Conservation (phyloP, 1,284 basidiomycete species). For the Thelephora terrestris region DNA sequence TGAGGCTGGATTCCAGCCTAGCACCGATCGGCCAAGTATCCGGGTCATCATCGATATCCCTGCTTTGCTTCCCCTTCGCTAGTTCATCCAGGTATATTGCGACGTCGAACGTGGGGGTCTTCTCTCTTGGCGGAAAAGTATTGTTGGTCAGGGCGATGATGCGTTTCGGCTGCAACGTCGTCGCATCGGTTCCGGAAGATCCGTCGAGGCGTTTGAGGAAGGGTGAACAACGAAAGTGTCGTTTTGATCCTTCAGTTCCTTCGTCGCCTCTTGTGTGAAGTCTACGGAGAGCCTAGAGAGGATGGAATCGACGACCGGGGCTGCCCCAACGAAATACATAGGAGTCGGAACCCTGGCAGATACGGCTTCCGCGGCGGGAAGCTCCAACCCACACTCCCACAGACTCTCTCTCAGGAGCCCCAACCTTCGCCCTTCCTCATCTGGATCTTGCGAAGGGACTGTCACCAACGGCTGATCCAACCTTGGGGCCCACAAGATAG, state of each 20-base stretch:
- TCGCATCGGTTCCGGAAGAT: slow-evolving; percentile 14
- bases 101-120: not conserved
- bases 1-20: no score
- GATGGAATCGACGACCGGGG: slow-evolving; percentile 28
- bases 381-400: slow-evolving; percentile 33
- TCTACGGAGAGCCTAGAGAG: slow-evolving; percentile 27
- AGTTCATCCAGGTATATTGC: no score
- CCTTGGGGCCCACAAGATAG: slow-evolving; percentile 1
- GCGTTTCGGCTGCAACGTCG: slow-evolving; percentile 39
- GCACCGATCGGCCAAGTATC: slow-evolving; percentile 59
- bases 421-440: slow-evolving; percentile 19
- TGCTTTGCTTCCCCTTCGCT: no score
- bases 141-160: slow-evolving; percentile 25
- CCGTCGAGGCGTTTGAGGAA: slow-evolving; percentile 27
- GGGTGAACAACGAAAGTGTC: slow-evolving; percentile 61
- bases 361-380: slow-evolving; percentile 24
- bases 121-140: not conserved
- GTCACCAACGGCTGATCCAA: not conserved
- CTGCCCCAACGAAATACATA: slow-evolving; percentile 39
- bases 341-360: slow-evolving; percentile 28
- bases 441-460: not conserved
- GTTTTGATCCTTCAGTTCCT: slow-evolving; percentile 39
- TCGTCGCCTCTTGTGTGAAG: slow-evolving; percentile 15
- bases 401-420: slow-evolving; percentile 36
- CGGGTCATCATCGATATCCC: no score